These are phyloP conservation scores for Eucalyptus brandiana DNA, from an alignment of 345 rosid genomes.

Conservation along the genomic window DNA sequence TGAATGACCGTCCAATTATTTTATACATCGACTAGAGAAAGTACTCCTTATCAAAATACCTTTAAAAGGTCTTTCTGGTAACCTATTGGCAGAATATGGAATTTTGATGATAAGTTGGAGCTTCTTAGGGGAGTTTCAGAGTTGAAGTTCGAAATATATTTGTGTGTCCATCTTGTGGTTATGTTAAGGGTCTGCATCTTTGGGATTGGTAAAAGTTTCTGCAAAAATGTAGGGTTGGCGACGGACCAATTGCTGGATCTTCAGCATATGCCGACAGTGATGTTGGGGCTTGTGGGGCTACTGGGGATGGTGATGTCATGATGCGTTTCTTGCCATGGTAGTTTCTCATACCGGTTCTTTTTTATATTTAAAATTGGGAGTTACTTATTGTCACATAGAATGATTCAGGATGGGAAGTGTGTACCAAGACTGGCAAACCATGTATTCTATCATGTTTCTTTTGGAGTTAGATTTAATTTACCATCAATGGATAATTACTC, in stretches of 20 bases:
- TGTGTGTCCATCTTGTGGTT: background rate
- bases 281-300: constrained; percentile 96
- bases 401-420: background rate
- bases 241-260: constrained; percentile 91
- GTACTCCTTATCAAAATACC: background rate
- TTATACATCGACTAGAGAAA: background rate
- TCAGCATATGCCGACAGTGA: constrained; percentile 78
- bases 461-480: background rate
- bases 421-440: background rate
- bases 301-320: constrained; percentile 96
- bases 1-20: background rate
- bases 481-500: background rate
- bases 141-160: background rate
- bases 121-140: background rate
- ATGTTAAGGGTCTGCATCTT: background rate
- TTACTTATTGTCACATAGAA: background rate
- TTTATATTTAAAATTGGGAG: background rate
- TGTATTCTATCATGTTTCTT: background rate
- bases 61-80: background rate
- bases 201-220: background rate
- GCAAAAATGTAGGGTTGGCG: constrained; percentile 61
- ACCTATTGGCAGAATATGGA: background rate
- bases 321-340: constrained; percentile 99
- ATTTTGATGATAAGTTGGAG: background rate
- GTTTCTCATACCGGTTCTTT: background rate